Conservation (phyloP, 1,284 basidiomycete genomes). For the Uromyces viciae-fabae region DNA sequence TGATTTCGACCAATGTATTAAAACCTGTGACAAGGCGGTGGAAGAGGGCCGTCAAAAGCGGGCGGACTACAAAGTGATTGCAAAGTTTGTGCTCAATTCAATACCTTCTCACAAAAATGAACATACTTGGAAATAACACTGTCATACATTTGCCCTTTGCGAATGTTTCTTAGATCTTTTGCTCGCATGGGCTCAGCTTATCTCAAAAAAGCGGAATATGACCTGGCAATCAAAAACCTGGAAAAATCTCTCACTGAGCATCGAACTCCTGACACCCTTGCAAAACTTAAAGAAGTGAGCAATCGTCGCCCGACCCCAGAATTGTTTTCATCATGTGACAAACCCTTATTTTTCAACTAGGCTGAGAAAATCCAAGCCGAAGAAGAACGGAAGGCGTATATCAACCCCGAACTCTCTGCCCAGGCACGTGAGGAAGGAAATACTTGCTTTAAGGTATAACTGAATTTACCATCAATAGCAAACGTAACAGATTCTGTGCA, state of each 20-base stretch:
- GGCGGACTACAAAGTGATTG: slow-evolving; percentile 62
- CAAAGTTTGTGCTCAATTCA: slow-evolving; percentile 56
- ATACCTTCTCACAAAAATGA: neutral
- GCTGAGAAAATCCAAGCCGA: slow-evolving; percentile 76
- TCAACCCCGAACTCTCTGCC: slow-evolving; percentile 80
- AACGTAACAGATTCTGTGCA: neutral
- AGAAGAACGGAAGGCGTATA: slow-evolving; percentile 74
- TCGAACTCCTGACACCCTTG: slow-evolving; percentile 85
- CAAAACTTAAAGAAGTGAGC: slow-evolving; percentile 73
- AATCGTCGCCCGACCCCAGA: slow-evolving; percentile 5
- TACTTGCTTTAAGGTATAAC: slow-evolving; percentile 70
- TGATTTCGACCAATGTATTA: slow-evolving; percentile 83
- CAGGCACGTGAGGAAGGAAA: slow-evolving; percentile 88
- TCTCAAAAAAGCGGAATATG: slow-evolving; percentile 72
- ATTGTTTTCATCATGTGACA: slow-evolving; percentile 3
- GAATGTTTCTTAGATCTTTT: slow-evolving; percentile 63
- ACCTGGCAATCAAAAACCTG: slow-evolving; percentile 79
- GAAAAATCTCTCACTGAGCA: slow-evolving; percentile 85
- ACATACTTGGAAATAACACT: neutral
- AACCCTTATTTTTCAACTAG: slow-evolving; percentile 48
- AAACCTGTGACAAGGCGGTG: slow-evolving; percentile 86
- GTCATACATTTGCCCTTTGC: slow-evolving; percentile 58
- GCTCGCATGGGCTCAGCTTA: slow-evolving; percentile 86
- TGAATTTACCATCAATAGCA: neutral
- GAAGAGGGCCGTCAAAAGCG: slow-evolving; percentile 75